phyloP scores from a whole-genome alignment of 2,329 filamentous ascomycete genomes.

The Salinomyces thailandicus region DNA sequence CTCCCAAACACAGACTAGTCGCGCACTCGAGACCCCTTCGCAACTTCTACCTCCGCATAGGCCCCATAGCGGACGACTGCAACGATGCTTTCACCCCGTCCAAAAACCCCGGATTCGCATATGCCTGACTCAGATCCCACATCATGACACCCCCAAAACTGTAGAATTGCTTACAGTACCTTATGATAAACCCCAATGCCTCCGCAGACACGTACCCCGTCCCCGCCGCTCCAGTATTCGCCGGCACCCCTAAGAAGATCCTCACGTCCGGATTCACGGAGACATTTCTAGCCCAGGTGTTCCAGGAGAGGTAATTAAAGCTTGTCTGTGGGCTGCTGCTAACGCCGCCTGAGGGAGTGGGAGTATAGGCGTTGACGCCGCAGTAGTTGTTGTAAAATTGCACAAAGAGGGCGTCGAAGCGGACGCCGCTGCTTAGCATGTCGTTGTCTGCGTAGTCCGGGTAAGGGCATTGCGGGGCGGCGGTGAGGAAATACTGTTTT shows the following conservation, averaged over 20 bases:
- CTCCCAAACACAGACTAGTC: too few species aligned
- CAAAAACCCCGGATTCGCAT: slow-evolving; percentile 22
- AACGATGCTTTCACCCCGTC: slow-evolving; percentile 11
- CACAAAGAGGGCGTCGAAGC: slow-evolving; percentile 35
- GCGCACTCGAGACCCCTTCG: too few species aligned
- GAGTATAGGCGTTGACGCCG: slow-evolving; percentile 23
- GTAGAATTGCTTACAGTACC: slow-evolving; percentile 20
- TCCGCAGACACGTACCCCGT: slow-evolving; percentile 24
- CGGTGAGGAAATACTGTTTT: slow-evolving; percentile 35
- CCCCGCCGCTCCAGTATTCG: slow-evolving; percentile 25
- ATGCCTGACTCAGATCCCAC: slow-evolving; percentile 34
- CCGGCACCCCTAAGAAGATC: slow-evolving; percentile 28
- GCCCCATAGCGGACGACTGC: too few species aligned
- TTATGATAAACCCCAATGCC: slow-evolving; percentile 21
- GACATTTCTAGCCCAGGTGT: slow-evolving; percentile 30
- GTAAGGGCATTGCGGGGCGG: slow-evolving; percentile 32
- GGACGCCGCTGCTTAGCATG: slow-evolving; percentile 49
- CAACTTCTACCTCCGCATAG: too few species aligned
- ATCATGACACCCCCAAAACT: slow-evolving; percentile 34
- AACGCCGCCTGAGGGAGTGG: too few species aligned
- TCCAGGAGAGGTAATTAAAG: slow-evolving; percentile 34
- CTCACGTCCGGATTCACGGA: slow-evolving; percentile 19
- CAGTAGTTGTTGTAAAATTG: slow-evolving; percentile 43
- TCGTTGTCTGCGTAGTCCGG: slow-evolving; percentile 26
- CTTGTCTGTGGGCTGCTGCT: slow-evolving; percentile 41